Percentiles rank a stretch among this genome's conserved stretches.
Evolutionary conservation across 2,329 filamentous ascomycete species (phyloP).

Genomic region (Colletotrichum horii): DNA sequence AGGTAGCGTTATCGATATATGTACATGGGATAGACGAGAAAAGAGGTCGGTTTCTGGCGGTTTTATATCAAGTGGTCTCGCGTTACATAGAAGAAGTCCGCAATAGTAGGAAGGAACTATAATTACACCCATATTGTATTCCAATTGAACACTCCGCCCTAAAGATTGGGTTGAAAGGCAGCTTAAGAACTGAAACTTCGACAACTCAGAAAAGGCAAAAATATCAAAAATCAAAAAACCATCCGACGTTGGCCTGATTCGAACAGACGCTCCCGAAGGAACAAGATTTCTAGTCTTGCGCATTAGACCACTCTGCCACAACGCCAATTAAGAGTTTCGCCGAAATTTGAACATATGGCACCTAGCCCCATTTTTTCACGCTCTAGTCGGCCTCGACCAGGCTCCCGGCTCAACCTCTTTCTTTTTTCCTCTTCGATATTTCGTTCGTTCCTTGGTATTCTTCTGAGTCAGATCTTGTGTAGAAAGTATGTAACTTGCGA

Average conservation of each 20-base stretch:
- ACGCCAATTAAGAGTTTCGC: fast-evolving
- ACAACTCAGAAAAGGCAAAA: too few species aligned
- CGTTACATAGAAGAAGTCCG: background rate
- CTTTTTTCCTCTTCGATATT: too few species aligned
- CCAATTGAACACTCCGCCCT: fast-evolving
- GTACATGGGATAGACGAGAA: background rate
- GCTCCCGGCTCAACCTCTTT: too few species aligned
- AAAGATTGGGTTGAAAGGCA: too few species aligned
- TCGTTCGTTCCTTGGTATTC: too few species aligned
- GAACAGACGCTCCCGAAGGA: slow-evolving; percentile 1
- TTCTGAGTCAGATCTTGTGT: too few species aligned
- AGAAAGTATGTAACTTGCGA: too few species aligned
- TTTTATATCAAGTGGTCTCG: background rate
- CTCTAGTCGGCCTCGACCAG: fast-evolving
- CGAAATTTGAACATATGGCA: fast-evolving
- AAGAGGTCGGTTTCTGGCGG: background rate
- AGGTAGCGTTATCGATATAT: background rate
- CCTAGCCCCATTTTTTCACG: fast-evolving
- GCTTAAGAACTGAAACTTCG: too few species aligned
- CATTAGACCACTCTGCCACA: slow-evolving; percentile 3
- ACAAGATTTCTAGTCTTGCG: slow-evolving; percentile 3
- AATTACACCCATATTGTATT: fast-evolving
- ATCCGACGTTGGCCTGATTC: background rate
- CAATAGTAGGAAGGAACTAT: too few species aligned
- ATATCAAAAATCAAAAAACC: background rate